Evolutionary conservation across 78 protist genomes (phyloP).

Genomic region (Dictyostelium discoideum): DNA sequence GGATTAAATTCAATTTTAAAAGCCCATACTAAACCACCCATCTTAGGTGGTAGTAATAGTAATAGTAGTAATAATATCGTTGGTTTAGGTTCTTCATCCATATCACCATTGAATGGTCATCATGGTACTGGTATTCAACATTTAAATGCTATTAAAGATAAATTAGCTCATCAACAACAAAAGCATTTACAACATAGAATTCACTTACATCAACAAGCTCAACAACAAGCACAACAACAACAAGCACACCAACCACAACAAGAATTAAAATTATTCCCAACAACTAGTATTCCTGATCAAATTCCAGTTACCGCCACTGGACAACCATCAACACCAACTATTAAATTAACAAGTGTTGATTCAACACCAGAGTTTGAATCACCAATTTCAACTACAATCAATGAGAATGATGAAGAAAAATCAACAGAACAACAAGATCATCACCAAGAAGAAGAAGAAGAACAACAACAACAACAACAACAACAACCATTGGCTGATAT

Average conservation of each 20-base stretch:
- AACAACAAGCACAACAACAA: not conserved
- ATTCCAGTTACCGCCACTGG: not conserved
- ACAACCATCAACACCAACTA: not conserved
- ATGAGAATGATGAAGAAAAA: not conserved
- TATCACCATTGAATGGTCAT: not conserved
- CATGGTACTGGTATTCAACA: not conserved
- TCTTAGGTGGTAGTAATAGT: not conserved
- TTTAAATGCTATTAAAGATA: slow-evolving; percentile 18
- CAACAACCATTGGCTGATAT: not conserved
- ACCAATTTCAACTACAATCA: not conserved
- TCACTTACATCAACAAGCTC: not conserved
- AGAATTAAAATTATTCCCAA: not conserved
- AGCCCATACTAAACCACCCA: not conserved
- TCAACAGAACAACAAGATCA: not conserved
- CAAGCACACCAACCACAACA: not conserved
- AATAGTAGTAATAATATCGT: not conserved
- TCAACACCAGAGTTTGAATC: not conserved
- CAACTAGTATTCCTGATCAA: not conserved
- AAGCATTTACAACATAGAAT: not conserved
- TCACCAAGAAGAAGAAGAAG: not conserved
- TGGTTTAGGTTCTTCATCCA: not conserved
- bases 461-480: slow-evolving; percentile 13
- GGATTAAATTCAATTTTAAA: slow-evolving; percentile 14
- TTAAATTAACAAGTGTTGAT: not conserved
- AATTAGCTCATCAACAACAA: slow-evolving; percentile 3